Evolutionary conservation across 208 protist species (phyloP), one percentile per base, ranked within the genome.

Genomic region (Sergeia podlipaevii): DNA sequence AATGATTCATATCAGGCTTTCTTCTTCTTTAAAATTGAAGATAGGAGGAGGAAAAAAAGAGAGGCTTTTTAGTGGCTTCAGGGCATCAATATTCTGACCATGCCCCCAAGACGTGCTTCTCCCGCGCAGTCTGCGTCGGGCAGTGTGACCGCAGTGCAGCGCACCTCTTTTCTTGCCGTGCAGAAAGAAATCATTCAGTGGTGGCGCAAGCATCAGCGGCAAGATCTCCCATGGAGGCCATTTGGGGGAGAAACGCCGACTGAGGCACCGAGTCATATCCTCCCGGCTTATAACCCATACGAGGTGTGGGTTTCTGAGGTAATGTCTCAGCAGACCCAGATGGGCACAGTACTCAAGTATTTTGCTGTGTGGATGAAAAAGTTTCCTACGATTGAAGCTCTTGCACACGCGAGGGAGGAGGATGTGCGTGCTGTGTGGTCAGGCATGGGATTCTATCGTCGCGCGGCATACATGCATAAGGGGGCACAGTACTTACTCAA

Each of bases 271-370:
- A 42, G 4, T 10, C 21, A 11, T 38, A 18, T 32, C 44, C 54
- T 45, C 36, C 41, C 5, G 44, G 26, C 26, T 3, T 74, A 50
- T 50, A 70, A 95, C 48, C 75, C 89, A 2, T 97, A 97, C 57
- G 68, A 79, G 38, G 80, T 97, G 4, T 97, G 93, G 93, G 89
- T 98, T 32, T 94, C 81, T 1, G 93, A 98, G 65, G 87, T 97
- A 18, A 97, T 98, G 93, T 91, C 89, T 0, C 96, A 98, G 65
- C 96, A 98, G 66, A 98, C 96, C 3, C 88, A 80, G 29, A 89
- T 98, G 47, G 77, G 73, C 5, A 96, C 91, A 0, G 93, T 98
- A 23, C 85, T 96, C 44, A 34, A 45, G 24, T 98, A 98, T 67
- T 97, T 82, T 55, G 37, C 50, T 2, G 30, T 37, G 24, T 98